A percentile compares a stretch with the other conserved stretches of the same genome.
Evolutionary conservation across 441 rosid species (phyloP).

Genomic region (Capsella rubella): DNA sequence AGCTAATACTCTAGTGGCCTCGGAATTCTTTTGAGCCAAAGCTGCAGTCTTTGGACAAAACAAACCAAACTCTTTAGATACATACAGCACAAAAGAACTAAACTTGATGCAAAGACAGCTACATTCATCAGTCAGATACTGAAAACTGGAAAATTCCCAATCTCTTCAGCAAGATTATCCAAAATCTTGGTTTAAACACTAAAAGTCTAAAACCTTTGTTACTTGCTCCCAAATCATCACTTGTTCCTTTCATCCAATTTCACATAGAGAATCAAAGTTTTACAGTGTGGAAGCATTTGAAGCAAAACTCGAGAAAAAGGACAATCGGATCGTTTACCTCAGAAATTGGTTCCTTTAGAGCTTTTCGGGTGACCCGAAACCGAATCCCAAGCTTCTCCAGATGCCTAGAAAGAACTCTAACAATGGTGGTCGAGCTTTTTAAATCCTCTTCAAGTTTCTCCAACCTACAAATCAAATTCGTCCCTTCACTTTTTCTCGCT

Average conservation of each 20-base stretch:
- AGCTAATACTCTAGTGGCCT: slow-evolving; percentile 85
- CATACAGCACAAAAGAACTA: slow-evolving; percentile 3
- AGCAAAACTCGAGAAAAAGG: slow-evolving; percentile 8
- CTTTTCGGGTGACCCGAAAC: slow-evolving; percentile 75
- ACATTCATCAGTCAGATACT: slow-evolving; percentile 11
- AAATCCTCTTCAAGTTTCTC: slow-evolving; percentile 89
- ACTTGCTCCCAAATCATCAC: slow-evolving; percentile 6
- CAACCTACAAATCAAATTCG: slow-evolving; percentile 65
- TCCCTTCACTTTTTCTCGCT: slow-evolving; percentile 45
- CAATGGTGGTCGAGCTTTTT: slow-evolving; percentile 62
- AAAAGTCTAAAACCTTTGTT: neutral
- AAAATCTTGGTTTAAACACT: slow-evolving; percentile 2
- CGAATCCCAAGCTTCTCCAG: slow-evolving; percentile 86
- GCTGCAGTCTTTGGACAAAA: slow-evolving; percentile 72
- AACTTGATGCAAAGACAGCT: slow-evolving; percentile 12
- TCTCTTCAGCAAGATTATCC: neutral
- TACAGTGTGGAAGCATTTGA: neutral
- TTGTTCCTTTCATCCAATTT: neutral
- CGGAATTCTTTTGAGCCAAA: slow-evolving; percentile 92
- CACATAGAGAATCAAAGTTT: neutral
- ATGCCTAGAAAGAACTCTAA: slow-evolving; percentile 78
- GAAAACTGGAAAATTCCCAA: neutral
- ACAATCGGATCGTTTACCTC: slow-evolving; percentile 57
- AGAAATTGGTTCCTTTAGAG: slow-evolving; percentile 78
- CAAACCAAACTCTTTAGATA: slow-evolving; percentile 29